Base-by-base conservation (phyloP, 345 rosid genomes). In the Euphorbia pulcherrima region DNA sequence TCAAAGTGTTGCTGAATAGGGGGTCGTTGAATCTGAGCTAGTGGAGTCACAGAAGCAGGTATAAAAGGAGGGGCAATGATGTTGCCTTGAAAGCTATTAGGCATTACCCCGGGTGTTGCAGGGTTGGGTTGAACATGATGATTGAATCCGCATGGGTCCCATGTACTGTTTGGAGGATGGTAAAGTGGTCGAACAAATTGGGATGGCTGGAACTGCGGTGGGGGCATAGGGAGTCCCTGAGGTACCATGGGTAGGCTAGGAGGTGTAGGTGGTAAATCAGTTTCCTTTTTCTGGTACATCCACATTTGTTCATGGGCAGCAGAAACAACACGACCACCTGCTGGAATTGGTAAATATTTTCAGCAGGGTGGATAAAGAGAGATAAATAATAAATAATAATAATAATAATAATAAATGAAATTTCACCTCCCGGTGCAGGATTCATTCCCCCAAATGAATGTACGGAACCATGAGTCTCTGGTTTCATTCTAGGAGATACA, bases 21-120 rank as follows among this genome's bases (percentile, higher is more conserved):
- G 73, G 89, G 84, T 69, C 83, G 90, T 68, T 85, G 92, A 54
- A 82, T 65, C 80, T 87, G 97, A 37, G 92, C 80, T 67, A 86
- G 79, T 67, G 96, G 93, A 71, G 87, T 88, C 82, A 86, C 80
- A 29, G 91, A 85, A 78, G 96, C 87, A 68, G 84, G 85, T 65
- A 86, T 68, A 77, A 81, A 85, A 71, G 92, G 92, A 71, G 88
- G 84, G 62, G 90, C 79, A 64, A 84, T 74, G 67, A 80, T 74
- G 78, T 72, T 79, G 53, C 83, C 72, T 72, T 79, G 85, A 82
- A 80, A 88, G 69, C 76, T 79, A 77, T 60, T 80, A 65, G 81
- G 81, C 74, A 78, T 68, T 46, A 78, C 67, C 53, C 79, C 82
- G 26, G 89, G 84, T 29, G 96, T 78, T 59, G 80, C 79, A 51